phyloP scores from a whole-genome alignment of 2,329 filamentous ascomycete species.

The Seiridium cupressi region DNA sequence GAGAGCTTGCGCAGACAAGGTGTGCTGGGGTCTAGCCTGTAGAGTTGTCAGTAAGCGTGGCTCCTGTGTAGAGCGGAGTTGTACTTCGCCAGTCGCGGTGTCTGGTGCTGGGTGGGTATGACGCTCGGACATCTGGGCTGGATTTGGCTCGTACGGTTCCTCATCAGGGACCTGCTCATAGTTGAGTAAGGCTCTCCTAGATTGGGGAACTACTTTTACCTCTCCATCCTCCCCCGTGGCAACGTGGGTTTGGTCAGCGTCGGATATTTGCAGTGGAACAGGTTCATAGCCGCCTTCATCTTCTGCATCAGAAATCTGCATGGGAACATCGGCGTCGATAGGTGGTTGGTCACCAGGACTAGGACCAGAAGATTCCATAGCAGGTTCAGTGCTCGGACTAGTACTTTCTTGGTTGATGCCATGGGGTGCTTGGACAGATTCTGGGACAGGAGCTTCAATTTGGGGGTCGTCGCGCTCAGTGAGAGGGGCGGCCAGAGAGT shows the following conservation, averaged over 20 bases:
- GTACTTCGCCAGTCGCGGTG: constrained; percentile 26
- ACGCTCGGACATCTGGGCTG: constrained; percentile 11
- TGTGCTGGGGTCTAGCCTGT: constrained; percentile 20
- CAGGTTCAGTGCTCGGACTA: background rate
- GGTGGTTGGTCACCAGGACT: background rate
- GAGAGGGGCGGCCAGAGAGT: background rate
- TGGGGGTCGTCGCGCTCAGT: background rate
- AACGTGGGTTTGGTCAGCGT: constrained; percentile 11
- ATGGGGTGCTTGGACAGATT: background rate
- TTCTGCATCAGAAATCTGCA: constrained; percentile 10
- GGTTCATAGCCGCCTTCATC: constrained; percentile 7
- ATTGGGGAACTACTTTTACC: constrained; percentile 14
- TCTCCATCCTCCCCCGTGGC: constrained; percentile 13
- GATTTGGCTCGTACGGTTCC: constrained; percentile 19
- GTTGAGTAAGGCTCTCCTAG: constrained; percentile 10
- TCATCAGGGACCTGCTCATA: constrained; percentile 16
- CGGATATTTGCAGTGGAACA: constrained; percentile 15
- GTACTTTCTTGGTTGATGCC: background rate
- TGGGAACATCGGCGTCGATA: constrained; percentile 6
- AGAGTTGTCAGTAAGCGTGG: constrained; percentile 25
- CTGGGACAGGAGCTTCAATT: background rate
- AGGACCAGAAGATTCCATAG: background rate
- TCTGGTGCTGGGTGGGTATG: constrained; percentile 9
- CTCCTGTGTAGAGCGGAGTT: constrained; percentile 24
- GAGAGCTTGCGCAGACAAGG: constrained; percentile 27